phyloP scores from a whole-genome alignment of 768 basidiomycete genomes.

The Tylopilus sp. region DNA sequence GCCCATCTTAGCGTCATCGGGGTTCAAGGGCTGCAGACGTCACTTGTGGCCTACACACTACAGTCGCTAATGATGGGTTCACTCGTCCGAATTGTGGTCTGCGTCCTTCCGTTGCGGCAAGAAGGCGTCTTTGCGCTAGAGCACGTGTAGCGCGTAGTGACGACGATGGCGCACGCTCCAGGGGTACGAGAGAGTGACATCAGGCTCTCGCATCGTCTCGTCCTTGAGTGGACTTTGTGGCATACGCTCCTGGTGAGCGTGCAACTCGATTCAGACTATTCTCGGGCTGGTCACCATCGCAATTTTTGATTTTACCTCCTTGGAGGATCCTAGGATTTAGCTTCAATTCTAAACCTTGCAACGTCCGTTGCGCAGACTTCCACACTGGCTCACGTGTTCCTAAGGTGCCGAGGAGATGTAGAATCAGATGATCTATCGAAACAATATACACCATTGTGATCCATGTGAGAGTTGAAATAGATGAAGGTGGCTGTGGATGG shows the following conservation, averaged over 20 bases:
- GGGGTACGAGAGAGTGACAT: conserved; percentile 12
- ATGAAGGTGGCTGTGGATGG: no score
- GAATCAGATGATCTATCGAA: no score
- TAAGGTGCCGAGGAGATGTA: no score
- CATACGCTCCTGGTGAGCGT: conserved; percentile 11
- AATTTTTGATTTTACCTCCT: conserved; percentile 10
- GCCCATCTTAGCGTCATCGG: no score
- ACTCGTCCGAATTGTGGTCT: accelerated
- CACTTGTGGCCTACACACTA: neutral
- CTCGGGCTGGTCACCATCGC: conserved; percentile 21
- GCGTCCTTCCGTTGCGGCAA: neutral
- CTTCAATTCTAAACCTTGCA: no score
- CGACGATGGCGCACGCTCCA: neutral
- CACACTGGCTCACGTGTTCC: no score
- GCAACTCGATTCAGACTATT: conserved; percentile 36
- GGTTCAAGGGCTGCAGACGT: neutral
- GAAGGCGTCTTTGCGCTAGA: neutral
- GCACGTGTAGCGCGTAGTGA: neutral
- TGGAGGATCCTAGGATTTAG: neutral
- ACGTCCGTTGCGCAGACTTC: no score
- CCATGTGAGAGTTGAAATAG: no score
- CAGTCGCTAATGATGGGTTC: accelerated
- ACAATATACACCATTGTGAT: no score
- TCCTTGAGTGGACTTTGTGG: neutral
- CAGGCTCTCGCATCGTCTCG: no score